Conservation (phyloP, 768 basidiomycete genomes). For the Tricholoma hemisulphureum region DNA sequence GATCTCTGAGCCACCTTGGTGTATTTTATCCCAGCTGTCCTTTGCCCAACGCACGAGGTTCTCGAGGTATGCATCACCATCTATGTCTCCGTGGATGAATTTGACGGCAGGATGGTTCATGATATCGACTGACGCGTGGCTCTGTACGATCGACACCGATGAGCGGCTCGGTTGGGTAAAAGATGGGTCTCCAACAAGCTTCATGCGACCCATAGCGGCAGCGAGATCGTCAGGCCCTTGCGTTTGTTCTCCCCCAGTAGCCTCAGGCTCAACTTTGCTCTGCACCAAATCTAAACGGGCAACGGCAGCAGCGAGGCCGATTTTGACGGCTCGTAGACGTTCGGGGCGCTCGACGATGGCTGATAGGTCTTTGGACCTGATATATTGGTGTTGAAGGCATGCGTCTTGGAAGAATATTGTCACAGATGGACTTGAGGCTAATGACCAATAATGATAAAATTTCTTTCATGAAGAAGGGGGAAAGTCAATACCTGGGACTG, state of each 20-base stretch:
- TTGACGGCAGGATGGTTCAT: slow-evolving; percentile 64
- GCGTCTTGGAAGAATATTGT: slow-evolving; percentile 64
- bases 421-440: slow-evolving; percentile 1
- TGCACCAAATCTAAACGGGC: slow-evolving; percentile 47
- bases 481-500: too few species aligned
- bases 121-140: slow-evolving; percentile 53
- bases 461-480: neutral
- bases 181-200: slow-evolving; percentile 26
- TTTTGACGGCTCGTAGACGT: slow-evolving; percentile 77
- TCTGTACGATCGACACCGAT: slow-evolving; percentile 50
- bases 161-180: slow-evolving; percentile 1
- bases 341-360: slow-evolving; percentile 89
- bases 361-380: slow-evolving; percentile 72
- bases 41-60: slow-evolving; percentile 58
- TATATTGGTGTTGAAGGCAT: slow-evolving; percentile 73
- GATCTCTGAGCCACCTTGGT: slow-evolving; percentile 67
- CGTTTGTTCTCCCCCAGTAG: slow-evolving; percentile 2
- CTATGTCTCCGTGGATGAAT: slow-evolving; percentile 70
- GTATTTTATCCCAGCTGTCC: slow-evolving; percentile 62
- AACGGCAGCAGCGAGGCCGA: slow-evolving; percentile 79
- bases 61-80: slow-evolving; percentile 64
- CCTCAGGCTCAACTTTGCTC: neutral
- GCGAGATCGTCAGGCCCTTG: slow-evolving; percentile 41
- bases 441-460: neutral
- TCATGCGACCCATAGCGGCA: slow-evolving; percentile 45